phyloP scores from a whole-genome alignment of 495 filamentous ascomycete genomes.

The Penicillium maclennaniae region DNA sequence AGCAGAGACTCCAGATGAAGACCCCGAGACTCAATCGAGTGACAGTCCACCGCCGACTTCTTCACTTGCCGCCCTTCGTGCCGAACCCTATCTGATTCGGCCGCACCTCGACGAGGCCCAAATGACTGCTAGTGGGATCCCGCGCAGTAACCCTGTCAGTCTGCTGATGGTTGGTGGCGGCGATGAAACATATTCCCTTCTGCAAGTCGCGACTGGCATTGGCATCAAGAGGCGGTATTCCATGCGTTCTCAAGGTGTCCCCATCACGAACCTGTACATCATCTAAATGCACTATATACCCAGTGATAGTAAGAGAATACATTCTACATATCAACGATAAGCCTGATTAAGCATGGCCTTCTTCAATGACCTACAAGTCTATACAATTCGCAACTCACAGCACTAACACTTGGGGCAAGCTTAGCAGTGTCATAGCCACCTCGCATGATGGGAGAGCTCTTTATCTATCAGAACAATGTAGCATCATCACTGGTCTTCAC shows the following conservation, averaged over 20 bases:
- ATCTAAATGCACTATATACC: constrained; percentile 37
- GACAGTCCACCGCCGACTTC: not conserved
- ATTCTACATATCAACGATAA: not conserved
- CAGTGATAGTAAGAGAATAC: not conserved
- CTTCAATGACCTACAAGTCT: no score
- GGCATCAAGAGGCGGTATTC: constrained; percentile 75
- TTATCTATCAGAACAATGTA: no score
- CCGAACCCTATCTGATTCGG: constrained; percentile 49
- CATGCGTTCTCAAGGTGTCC: constrained; percentile 74
- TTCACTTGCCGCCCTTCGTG: constrained; percentile 40
- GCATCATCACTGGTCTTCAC: no score
- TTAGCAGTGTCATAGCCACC: no score
- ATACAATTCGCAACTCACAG: no score
- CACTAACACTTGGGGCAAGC: no score
- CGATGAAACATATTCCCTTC: constrained; percentile 58
- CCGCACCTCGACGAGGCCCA: constrained; percentile 78
- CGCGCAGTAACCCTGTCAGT: constrained; percentile 67
- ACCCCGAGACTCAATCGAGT: not conserved
- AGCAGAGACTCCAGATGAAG: not conserved
- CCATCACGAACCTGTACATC: constrained; percentile 77
- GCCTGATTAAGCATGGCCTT: no score
- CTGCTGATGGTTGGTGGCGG: constrained; percentile 86
- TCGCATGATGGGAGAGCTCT: no score
- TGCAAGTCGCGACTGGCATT: constrained; percentile 57
- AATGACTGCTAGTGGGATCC: constrained; percentile 64